Conservation (phyloP, 2,329 filamentous ascomycete genomes). For the Beauveria medogensis region DNA sequence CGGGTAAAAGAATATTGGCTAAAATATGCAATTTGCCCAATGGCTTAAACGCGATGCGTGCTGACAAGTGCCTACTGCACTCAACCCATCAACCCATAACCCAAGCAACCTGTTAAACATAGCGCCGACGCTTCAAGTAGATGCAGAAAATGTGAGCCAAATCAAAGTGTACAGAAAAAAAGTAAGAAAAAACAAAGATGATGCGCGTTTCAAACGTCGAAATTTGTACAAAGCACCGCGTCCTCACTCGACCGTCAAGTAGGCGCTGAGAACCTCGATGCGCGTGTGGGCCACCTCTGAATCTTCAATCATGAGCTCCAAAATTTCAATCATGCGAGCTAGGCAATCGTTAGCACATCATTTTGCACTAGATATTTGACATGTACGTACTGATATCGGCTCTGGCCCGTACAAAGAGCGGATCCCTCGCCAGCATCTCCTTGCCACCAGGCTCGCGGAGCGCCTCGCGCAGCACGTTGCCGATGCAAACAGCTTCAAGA, state of each 20-base stretch:
- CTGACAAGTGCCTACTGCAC: background rate
- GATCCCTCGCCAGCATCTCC: conserved; percentile 43
- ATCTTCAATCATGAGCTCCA: conserved; percentile 51
- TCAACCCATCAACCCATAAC: background rate
- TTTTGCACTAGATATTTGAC: background rate
- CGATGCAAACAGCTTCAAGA: conserved; percentile 64
- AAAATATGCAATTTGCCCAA: background rate
- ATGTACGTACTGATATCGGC: conserved; percentile 51
- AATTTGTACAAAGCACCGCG: background rate
- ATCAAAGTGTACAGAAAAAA: background rate
- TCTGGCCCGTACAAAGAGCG: conserved; percentile 51
- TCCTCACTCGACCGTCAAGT: conserved; percentile 25
- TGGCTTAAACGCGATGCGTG: conserved; percentile 1
- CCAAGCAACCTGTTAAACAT: conserved; percentile 5
- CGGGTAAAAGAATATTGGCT: background rate
- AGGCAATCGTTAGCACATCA: conserved; percentile 6
- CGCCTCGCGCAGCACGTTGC: conserved; percentile 48
- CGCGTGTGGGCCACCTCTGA: conserved; percentile 52
- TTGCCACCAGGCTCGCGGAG: conserved; percentile 35
- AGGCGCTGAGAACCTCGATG: conserved; percentile 50
- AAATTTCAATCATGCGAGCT: conserved; percentile 57
- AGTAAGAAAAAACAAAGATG: background rate
- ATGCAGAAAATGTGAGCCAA: conserved; percentile 1
- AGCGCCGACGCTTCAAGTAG: conserved; percentile 12
- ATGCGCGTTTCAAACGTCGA: background rate